Conservation (phyloP, 768 basidiomycete species). For the Mycena albidolilacea region DNA sequence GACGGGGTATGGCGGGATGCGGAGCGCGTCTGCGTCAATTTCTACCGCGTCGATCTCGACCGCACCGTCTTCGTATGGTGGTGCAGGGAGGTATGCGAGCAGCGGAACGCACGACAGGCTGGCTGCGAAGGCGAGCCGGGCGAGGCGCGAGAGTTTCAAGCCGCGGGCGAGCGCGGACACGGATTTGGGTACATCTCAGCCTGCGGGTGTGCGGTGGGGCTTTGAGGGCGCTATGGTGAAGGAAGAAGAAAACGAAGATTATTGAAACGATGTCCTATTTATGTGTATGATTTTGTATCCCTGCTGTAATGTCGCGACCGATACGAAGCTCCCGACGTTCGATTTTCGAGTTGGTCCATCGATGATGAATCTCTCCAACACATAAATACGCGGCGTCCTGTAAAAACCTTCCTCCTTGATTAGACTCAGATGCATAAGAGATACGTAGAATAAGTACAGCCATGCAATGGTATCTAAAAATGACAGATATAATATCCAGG, state of each 20-base stretch:
- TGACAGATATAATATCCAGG: conserved; percentile 37
- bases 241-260: conserved; percentile 65
- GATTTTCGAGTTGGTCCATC: no score
- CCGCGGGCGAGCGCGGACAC: conserved; percentile 83
- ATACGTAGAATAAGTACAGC: conserved; percentile 28
- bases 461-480: conserved; percentile 35
- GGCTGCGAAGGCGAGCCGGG: conserved; percentile 66
- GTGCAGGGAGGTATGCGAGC: conserved; percentile 33
- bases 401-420: not conserved
- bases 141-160: conserved; percentile 85
- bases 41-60: conserved; percentile 44
- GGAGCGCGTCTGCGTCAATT: conserved; percentile 38
- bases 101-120: conserved; percentile 42
- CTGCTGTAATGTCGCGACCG: not conserved
- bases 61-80: conserved; percentile 41
- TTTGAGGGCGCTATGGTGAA: conserved; percentile 54
- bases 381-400: no score
- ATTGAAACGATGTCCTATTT: conserved; percentile 36
- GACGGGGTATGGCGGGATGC: conserved; percentile 45
- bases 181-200: conserved; percentile 48
- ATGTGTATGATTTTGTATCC: conserved; percentile 9
- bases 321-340: not conserved
- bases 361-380: no score
- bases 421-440: not conserved
- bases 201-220: conserved; percentile 50